Conservation (phyloP, 2,329 filamentous ascomycete genomes). For the Cytospora piceicola region DNA sequence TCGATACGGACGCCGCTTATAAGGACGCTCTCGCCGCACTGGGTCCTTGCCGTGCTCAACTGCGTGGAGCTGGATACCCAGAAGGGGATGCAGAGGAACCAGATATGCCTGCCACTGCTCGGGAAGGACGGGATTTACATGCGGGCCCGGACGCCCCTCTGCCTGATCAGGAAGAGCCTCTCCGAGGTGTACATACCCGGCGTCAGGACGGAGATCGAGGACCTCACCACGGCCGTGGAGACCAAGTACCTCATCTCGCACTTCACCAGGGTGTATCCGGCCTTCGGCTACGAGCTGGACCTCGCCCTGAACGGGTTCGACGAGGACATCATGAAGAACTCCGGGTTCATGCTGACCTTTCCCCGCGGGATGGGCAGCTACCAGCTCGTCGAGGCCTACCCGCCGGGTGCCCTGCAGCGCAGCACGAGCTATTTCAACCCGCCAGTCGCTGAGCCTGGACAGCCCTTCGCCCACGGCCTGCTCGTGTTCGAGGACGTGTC, state of each 20-base stretch:
- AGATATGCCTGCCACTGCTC: constrained; percentile 50
- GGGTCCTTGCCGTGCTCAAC: constrained; percentile 53
- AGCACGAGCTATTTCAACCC: constrained; percentile 31
- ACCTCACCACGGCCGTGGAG: constrained; percentile 28
- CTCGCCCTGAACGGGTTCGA: constrained; percentile 30
- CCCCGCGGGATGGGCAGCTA: constrained; percentile 30
- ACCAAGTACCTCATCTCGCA: constrained; percentile 31
- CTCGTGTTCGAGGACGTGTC: constrained; percentile 23
- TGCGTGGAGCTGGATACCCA: constrained; percentile 48
- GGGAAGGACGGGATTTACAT: constrained; percentile 32
- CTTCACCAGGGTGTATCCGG: constrained; percentile 31
- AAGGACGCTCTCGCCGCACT: constrained; percentile 33
- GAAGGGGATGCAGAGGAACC: constrained; percentile 51
- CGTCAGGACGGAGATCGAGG: constrained; percentile 20
- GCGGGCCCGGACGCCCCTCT: constrained; percentile 31
- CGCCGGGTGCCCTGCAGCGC: constrained; percentile 13
- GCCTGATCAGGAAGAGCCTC: constrained; percentile 28
- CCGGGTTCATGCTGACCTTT: constrained; percentile 33
- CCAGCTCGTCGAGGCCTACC: constrained; percentile 25
- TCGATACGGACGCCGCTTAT: constrained; percentile 33
- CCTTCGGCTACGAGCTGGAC: constrained; percentile 32
- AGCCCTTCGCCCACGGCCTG: constrained; percentile 22
- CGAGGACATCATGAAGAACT: background rate
- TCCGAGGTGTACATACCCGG: constrained; percentile 6
- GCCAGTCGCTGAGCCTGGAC: background rate